Percentiles rank a stretch among this genome's conserved stretches.
Evolutionary conservation across 2,329 filamentous ascomycete genomes (phyloP).

Genomic region (Nothopassalora personata): DNA sequence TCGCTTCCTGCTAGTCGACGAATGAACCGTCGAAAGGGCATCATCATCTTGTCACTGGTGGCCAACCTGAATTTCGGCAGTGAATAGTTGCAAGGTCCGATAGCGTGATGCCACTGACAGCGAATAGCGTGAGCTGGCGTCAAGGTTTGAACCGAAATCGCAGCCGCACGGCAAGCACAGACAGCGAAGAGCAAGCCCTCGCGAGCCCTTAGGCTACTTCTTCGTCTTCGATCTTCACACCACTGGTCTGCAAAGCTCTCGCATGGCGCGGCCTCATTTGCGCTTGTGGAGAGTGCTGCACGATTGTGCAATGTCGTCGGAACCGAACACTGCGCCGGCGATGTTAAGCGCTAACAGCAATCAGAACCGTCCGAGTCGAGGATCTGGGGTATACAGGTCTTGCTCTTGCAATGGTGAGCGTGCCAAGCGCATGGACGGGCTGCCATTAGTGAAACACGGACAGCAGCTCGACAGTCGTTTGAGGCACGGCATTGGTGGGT

Average conservation of each 20-base stretch:
- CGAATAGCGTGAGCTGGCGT: conserved; percentile 11
- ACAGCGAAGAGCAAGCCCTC: conserved; percentile 14
- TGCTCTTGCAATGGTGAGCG: conserved; percentile 9
- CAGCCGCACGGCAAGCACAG: conserved; percentile 13
- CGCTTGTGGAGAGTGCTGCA: background rate
- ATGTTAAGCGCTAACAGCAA: background rate
- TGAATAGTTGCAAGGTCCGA: conserved; percentile 8
- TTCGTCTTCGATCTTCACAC: conserved; percentile 7
- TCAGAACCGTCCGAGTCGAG: background rate
- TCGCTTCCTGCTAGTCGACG: conserved; percentile 10
- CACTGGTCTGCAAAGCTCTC: background rate
- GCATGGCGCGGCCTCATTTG: background rate
- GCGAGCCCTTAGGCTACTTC: conserved; percentile 13
- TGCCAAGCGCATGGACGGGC: conserved; percentile 16
- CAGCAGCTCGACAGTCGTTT: conserved; percentile 6
- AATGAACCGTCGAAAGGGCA: conserved; percentile 9
- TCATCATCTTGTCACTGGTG: conserved; percentile 17
- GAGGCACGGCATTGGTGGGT: conserved; percentile 26
- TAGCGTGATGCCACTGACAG: conserved; percentile 8
- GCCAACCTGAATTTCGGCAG: conserved; percentile 14
- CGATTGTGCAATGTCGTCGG: conserved; percentile 1
- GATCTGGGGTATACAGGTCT: background rate
- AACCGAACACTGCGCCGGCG: conserved; percentile 3
- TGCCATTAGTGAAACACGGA: conserved; percentile 12
- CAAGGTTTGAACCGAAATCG: conserved; percentile 21